phyloP scores from a whole-genome alignment of 805 yeast genomes.

The Teunomyces atbi region DNA sequence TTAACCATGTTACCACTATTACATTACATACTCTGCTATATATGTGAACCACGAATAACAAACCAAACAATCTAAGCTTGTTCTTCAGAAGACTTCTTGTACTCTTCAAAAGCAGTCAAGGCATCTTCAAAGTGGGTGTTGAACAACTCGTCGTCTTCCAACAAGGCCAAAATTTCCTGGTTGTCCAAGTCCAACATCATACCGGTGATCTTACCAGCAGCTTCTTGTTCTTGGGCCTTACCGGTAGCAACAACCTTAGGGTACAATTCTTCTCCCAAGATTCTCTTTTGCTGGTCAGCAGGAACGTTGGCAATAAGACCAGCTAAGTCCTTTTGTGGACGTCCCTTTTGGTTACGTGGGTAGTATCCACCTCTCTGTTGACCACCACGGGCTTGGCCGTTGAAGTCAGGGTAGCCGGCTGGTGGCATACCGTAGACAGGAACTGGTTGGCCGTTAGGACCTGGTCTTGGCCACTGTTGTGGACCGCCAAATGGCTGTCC shows the following conservation, averaged over 20 bases:
- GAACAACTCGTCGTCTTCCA: conserved; percentile 87
- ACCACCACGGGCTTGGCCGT: conserved; percentile 32
- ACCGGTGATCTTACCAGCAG: conserved; percentile 98
- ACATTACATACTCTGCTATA: conserved; percentile 18
- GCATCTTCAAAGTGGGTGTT: conserved; percentile 93
- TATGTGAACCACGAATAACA: conserved; percentile 14
- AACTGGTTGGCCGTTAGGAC: conserved; percentile 82
- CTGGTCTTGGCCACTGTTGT: conserved; percentile 70
- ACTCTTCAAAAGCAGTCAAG: conserved; percentile 87
- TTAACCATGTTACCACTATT: conserved; percentile 21
- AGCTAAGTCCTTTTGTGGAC: conserved; percentile 53
- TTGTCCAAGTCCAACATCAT: conserved; percentile 96
- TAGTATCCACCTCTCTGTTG: conserved; percentile 63
- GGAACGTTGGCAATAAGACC: conserved; percentile 63
- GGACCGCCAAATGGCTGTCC: conserved; percentile 67
- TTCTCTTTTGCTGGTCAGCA: conserved; percentile 93
- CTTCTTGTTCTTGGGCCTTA: conserved; percentile 85
- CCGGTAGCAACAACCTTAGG: conserved; percentile 85
- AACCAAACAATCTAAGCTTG: conserved; percentile 13
- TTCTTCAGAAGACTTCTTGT: conserved; percentile 57
- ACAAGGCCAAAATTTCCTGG: conserved; percentile 81
- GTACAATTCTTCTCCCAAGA: conserved; percentile 96
- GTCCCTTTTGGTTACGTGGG: conserved; percentile 39
- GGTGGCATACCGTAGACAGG: conserved; percentile 87
- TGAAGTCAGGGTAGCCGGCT: conserved; percentile 58